Base-by-base conservation (phyloP, 805 yeast genomes). In the Zygoascus bituminiphila region DNA sequence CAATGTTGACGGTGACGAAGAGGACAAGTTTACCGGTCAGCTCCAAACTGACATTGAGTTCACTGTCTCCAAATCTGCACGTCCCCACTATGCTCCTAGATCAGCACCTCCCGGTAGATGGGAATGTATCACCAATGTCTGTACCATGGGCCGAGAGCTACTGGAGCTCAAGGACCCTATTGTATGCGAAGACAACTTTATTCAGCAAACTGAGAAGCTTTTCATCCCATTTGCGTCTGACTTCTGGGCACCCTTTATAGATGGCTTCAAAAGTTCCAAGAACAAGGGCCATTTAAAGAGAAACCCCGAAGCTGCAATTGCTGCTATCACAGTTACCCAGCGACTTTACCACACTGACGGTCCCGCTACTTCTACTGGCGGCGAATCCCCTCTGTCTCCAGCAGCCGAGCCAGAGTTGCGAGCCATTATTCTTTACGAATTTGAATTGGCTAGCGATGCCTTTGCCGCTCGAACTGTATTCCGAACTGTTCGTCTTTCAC, bases 191-290 rank as follows among this genome's bases (percentile, higher is more conserved):
- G 56, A 49, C 43, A 47, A 53, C 46, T 40, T 51, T 12, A 46
- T 45, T n/a, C 57, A 54, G 29, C 53, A 59, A 31, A 51, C 53
- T 33, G 69, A 66, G 44, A 54, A 62, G 31, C 55, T 66, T n/a
- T 54, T 38, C 23, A 56, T 66, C 22, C 69, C 69, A 12, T 65
- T 65, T 52, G 60, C 68, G 15, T 53, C 62, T 20, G 71, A 66
- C 46, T 66, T 66, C 52, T 66, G 70, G 69, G 54, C 63, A 4
- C 69, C 68, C 23, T 66, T 66, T 52, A 47, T 66, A 29, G 51
- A 54, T 17, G 66, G 69, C 3, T 58, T 66, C 49, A 43, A 43
- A 26, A 29, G 31, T 39, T 47, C 45, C 37, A 40, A 35, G 25
- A 43, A 39, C 15, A 33, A 37, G 24, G 42, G 54, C 8, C 54